These are phyloP conservation scores for Ceriops zippeliana DNA, from an alignment of 345 rosid genomes.

Conservation along the genomic window DNA sequence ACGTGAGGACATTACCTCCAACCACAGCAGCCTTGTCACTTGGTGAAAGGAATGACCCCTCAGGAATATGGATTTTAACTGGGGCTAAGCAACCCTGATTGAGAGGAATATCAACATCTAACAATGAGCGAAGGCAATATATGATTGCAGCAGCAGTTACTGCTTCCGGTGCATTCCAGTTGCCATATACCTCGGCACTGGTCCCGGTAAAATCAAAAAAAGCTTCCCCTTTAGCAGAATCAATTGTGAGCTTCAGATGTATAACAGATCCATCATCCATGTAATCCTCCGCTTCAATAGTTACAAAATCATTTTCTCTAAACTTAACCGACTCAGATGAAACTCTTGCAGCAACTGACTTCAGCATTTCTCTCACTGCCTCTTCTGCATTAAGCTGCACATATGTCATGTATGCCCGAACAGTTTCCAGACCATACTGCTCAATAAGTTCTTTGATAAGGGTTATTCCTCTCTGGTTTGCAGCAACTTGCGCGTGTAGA, in stretches of 20 bases:
- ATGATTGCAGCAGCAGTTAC: slow-evolving; percentile 94
- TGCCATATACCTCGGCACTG: slow-evolving; percentile 88
- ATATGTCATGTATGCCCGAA: slow-evolving; percentile 88
- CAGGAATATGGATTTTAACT: slow-evolving; percentile 66
- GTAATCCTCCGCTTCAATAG: slow-evolving; percentile 77
- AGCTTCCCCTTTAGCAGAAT: slow-evolving; percentile 74
- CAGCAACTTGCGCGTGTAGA: slow-evolving; percentile 96
- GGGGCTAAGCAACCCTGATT: slow-evolving; percentile 97
- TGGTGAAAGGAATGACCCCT: slow-evolving; percentile 86
- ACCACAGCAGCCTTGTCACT: slow-evolving; percentile 94
- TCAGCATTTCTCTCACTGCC: slow-evolving; percentile 96
- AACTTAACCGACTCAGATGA: slow-evolving; percentile 33
- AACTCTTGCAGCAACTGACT: slow-evolving; percentile 64
- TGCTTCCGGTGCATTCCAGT: slow-evolving; percentile 98
- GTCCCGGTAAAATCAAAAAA: slow-evolving; percentile 83
- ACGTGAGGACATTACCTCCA: slow-evolving; percentile 94
- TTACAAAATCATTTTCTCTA: slow-evolving; percentile 32
- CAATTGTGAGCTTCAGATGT: slow-evolving; percentile 69
- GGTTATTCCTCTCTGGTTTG: slow-evolving; percentile 87
- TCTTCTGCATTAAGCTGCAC: slow-evolving; percentile 90
- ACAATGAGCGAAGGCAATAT: slow-evolving; percentile 86
- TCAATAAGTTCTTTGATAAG: slow-evolving; percentile 85
- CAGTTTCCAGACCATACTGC: slow-evolving; percentile 77
- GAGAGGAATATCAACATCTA: slow-evolving; percentile 87
- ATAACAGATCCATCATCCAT: slow-evolving; percentile 94